These are phyloP conservation scores for Cladophialophora exuberans DNA, from an alignment of 2,329 filamentous ascomycete species.

Conservation along the genomic window DNA sequence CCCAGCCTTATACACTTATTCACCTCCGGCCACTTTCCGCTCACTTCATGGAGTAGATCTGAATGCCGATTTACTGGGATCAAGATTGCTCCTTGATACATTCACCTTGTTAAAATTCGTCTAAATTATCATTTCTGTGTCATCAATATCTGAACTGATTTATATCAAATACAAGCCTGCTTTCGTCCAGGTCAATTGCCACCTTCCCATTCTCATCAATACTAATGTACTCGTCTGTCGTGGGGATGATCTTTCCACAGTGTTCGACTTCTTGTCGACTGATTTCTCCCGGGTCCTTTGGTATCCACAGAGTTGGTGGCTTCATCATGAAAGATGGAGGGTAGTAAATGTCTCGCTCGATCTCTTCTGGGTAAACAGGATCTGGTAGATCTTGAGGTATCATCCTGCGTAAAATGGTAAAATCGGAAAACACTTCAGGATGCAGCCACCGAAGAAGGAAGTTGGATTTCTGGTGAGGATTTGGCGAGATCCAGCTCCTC, in stretches of 20 bases:
- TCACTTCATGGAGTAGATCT: no score
- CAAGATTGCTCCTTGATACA: no score
- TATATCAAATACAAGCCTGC: constrained; percentile 22
- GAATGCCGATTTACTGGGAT: no score
- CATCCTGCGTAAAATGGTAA: constrained; percentile 24
- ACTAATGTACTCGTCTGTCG: constrained; percentile 26
- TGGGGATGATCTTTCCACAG: constrained; percentile 31
- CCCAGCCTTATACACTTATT: no score
- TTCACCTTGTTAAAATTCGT: no score
- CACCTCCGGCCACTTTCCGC: no score
- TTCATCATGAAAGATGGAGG: constrained; percentile 68
- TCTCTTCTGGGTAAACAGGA: constrained; percentile 64
- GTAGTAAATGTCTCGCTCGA: constrained; percentile 69
- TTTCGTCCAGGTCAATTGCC: constrained; percentile 22
- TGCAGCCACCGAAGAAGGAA: constrained; percentile 45
- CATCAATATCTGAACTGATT: constrained; percentile 23
- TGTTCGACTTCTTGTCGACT: constrained; percentile 78
- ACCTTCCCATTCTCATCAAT: constrained; percentile 23
- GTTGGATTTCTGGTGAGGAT: constrained; percentile 21
- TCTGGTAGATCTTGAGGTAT: constrained; percentile 27
- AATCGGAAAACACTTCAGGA: constrained; percentile 28
- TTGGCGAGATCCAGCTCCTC: constrained; percentile 25
- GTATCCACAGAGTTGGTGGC: constrained; percentile 77
- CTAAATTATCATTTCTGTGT: neutral
- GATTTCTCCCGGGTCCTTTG: constrained; percentile 72